A percentile compares a stretch with the other conserved stretches of the same genome.
phyloP scores from a whole-genome alignment of 2,329 filamentous ascomycete species.

The Penicillium brasilianum region DNA sequence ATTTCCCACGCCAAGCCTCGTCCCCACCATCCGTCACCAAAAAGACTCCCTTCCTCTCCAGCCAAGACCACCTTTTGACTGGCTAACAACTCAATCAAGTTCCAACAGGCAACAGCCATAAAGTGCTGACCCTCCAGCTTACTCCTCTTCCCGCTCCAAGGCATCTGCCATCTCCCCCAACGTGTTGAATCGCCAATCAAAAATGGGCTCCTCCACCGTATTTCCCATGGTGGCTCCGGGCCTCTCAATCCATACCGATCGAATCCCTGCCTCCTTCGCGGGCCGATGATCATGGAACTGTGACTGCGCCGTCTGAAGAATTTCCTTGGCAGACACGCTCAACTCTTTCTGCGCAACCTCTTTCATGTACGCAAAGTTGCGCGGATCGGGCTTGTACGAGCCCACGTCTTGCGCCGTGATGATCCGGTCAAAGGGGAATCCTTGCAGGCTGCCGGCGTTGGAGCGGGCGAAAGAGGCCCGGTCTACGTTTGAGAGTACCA shows the following conservation, averaged over 20 bases:
- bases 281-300: conserved; percentile 71
- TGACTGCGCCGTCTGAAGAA: conserved; percentile 73
- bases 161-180: conserved; percentile 66
- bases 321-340: conserved; percentile 60
- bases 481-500: conserved; percentile 64
- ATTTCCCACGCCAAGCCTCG: not conserved
- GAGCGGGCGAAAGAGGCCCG: conserved; percentile 56
- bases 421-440: conserved; percentile 64
- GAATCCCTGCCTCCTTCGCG: conserved; percentile 63
- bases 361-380: conserved; percentile 71
- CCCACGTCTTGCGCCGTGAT: conserved; percentile 75
- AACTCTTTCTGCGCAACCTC: conserved; percentile 58
- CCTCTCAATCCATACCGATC: conserved; percentile 67
- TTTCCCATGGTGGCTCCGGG: conserved; percentile 50
- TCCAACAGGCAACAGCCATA: conserved; percentile 8
- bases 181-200: conserved; percentile 63
- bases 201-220: conserved; percentile 43
- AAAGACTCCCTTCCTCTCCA: not conserved
- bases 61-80: not conserved
- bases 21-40: not conserved
- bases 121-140: not conserved
- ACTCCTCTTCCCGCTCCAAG: conserved; percentile 11
- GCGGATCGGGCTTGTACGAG: conserved; percentile 68
- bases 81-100: not conserved
- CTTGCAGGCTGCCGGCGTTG: conserved; percentile 55